Base-by-base conservation (phyloP, 495 filamentous ascomycete genomes). In the Zalerion maritima region DNA sequence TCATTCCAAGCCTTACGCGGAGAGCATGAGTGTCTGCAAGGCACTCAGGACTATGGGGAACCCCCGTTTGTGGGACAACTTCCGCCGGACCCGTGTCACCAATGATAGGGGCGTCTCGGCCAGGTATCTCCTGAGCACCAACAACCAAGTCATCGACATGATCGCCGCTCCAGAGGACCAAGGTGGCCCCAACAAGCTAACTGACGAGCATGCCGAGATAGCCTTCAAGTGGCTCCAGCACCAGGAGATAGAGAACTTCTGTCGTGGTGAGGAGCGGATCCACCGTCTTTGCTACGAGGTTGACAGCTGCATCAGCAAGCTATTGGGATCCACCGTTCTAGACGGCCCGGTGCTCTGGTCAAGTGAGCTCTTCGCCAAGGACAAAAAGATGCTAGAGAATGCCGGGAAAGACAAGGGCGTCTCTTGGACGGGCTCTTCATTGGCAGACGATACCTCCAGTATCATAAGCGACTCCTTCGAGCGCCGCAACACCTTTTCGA, bases 221-320 rank as follows among this genome's bases (percentile, higher is more conserved):
- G 92, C 84, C 3, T 62, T 69, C 14, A 77, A 75, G 30, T 97
- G 89, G 82, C 54, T 97, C 25, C 71, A 76, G 10, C 73, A 78
- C 47, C 77, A 73, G 39, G 73, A 71, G 7, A 71, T 94, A 13
- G 86, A 89, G 50, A 94, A 94, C 43, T 86, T 94, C 52, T 97
- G 89, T 58, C 78, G 75, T 42, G 89, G 86, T 11, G 89, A 97
- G 46, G 89, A 97, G 55, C 62, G 89, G 20, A 91, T 97, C 29
- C 89, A 97, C 47, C 72, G 85, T 10, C 92, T 97, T 48, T 91
- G 77, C 48, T 75, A 85, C 26, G 89, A 96, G 46, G 68, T 97
- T 14, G 81, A 89, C 32, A 79, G 65, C 32, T 92, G 81, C 40
- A 75, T 93, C 50, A 77, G 67, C 43, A 87, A 84, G 48, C 61